phyloP scores from a whole-genome alignment of 768 basidiomycete genomes.

The Multifurca ochricompacta region DNA sequence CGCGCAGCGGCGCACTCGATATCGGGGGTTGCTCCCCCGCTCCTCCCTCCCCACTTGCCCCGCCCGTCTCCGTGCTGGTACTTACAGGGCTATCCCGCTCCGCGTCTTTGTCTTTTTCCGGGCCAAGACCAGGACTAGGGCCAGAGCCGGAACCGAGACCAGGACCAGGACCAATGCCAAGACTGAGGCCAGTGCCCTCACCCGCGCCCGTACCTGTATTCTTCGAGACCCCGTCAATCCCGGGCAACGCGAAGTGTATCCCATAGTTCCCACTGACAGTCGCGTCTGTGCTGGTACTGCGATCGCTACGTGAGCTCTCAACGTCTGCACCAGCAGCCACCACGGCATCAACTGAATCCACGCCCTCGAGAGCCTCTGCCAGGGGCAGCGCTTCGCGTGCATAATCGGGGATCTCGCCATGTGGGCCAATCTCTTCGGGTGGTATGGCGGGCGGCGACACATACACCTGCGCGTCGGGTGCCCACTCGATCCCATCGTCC shows the following conservation, averaged over 20 bases:
- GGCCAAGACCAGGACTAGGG: neutral
- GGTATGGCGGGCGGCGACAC: conserved; percentile 13
- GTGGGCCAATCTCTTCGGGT: conserved; percentile 36
- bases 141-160: neutral
- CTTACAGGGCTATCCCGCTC: conserved; percentile 2
- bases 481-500: conserved; percentile 47
- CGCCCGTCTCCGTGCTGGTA: neutral
- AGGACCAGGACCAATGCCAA: neutral
- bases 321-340: conserved; percentile 18
- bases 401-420: conserved; percentile 35
- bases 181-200: neutral
- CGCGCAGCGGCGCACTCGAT: conserved; percentile 23
- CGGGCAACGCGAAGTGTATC: conserved; percentile 1
- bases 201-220: neutral
- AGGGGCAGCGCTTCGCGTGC: conserved; percentile 21
- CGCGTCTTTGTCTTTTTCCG: neutral
- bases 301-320: conserved; percentile 13
- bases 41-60: conserved; percentile 4
- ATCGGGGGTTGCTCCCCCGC: neutral
- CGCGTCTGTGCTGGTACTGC: neutral
- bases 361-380: neutral
- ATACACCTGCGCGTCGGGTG: conserved; percentile 35
- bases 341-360: neutral
- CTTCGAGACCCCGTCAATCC: neutral
- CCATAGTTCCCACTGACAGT: conserved; percentile 1